Evolutionary conservation across 1,284 basidiomycete species (phyloP), one percentile per base, ranked within the genome.

Genomic region (Boletus semigastroideus): DNA sequence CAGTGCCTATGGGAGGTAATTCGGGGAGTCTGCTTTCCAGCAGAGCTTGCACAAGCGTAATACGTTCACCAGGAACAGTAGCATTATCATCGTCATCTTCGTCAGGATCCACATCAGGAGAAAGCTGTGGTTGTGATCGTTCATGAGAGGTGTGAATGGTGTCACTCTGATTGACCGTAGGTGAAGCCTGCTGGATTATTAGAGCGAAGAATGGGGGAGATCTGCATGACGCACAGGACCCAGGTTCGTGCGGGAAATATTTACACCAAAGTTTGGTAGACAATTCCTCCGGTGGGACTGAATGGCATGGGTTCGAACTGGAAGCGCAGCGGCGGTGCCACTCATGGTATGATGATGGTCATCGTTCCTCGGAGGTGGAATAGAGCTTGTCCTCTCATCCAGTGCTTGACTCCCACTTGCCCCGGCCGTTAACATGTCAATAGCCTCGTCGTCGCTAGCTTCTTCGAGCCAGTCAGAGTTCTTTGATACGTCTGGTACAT

Each of bases 371-470:
- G 53, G 67, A 41, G 70, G 64, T 27, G 68, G 65, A 14, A 71
- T 67, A 36, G 82, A 76, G 64, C 89, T 91, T 0, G 89, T 92
- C 28, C 89, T 80, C 66, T 92, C 89, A 61, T 92, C 90, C 48
- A 92, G 67, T 25, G 84, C 83, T 61, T 86, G 86, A 61, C 87
- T 86, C 13, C 89, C 89, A 55, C 86, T 87, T 10, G 86, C 78
- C 14, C 82, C 87, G 11, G 89, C 89, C 2, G 89, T 85, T 40
- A 90, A 80, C 41, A 89, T 74, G 60, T 89, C 82, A 51, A 92
- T 88, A 13, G 87, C 90, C 67, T 92, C 90, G 46, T 92, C 89
- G 56, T 92, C 90, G 60, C 87, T 90, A 4, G 79, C 71, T 55
- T 85, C 71, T 55, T 85, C 80, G 25, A 74, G 68, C 86, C 87